Percentiles rank a stretch among this genome's conserved stretches.
Evolutionary conservation across 805 yeast species (phyloP).

Genomic region (Cyberlindnera mississippiensis): DNA sequence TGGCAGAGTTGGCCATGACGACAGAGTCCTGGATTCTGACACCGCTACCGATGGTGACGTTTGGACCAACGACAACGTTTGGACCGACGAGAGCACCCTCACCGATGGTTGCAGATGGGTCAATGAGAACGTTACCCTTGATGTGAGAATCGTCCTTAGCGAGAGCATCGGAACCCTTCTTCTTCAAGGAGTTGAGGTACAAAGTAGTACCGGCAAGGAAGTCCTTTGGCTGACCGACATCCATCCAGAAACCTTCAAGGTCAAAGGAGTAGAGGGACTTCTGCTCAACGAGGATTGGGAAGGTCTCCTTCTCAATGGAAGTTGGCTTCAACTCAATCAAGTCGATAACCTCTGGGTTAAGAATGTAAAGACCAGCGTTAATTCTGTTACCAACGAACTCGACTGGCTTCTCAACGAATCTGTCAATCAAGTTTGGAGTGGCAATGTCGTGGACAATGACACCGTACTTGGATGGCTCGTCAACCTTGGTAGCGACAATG

Average conservation of each 20-base stretch:
- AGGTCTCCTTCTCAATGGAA: slow-evolving; percentile 98
- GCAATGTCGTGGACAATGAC: slow-evolving; percentile 97
- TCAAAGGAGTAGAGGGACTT: slow-evolving; percentile 91
- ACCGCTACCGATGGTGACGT: slow-evolving; percentile 94
- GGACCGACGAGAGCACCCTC: slow-evolving; percentile 96
- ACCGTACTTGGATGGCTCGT: slow-evolving; percentile 99
- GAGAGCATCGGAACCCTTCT: slow-evolving; percentile 70
- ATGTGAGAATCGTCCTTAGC: slow-evolving; percentile 58
- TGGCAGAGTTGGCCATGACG: slow-evolving; percentile 81
- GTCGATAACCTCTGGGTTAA: slow-evolving; percentile 96
- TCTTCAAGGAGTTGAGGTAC: slow-evolving; percentile 81
- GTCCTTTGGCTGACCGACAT: slow-evolving; percentile 99
- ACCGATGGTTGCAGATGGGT: slow-evolving; percentile 91
- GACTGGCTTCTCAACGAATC: slow-evolving; percentile 99
- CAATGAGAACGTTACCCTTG: slow-evolving; percentile 88
- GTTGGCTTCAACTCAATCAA: slow-evolving; percentile 97
- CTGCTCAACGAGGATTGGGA: slow-evolving; percentile 91
- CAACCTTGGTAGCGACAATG: slow-evolving; percentile 98
- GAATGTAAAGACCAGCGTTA: slow-evolving; percentile 97
- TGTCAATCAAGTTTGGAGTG: slow-evolving; percentile 91
- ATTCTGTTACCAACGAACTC: slow-evolving; percentile 99
- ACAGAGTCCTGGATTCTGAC: slow-evolving; percentile 97
- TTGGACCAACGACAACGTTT: slow-evolving; percentile 95
- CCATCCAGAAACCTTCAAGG: slow-evolving; percentile 99
- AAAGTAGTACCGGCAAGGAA: slow-evolving; percentile 93